Conservation (phyloP, 306 rosid species). For the Prinsepia uniflora region DNA sequence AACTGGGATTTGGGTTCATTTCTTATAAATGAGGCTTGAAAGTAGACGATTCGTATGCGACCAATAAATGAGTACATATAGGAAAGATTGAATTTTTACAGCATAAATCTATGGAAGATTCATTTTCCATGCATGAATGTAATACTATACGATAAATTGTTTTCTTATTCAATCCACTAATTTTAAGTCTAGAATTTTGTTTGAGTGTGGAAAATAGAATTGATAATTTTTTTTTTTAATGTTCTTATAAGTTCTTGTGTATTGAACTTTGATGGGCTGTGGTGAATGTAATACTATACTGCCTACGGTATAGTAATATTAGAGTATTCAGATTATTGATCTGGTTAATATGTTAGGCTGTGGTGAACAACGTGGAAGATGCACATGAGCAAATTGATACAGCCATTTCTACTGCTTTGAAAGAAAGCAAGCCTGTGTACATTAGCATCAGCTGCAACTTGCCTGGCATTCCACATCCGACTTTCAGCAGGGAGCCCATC, state of each 20-base stretch:
- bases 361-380: conserved; percentile 43
- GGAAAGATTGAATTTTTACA: too few species aligned
- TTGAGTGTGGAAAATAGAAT: not conserved
- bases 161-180: not conserved
- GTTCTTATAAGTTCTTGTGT: not conserved
- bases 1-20: not conserved
- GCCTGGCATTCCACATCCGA: conserved; percentile 38
- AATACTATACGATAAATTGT: not conserved
- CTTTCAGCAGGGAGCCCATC: conserved; percentile 41
- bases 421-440: conserved; percentile 47
- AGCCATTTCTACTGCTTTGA: conserved; percentile 42
- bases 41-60: too few species aligned
- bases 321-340: not conserved
- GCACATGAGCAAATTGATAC: conserved; percentile 40
- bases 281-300: too few species aligned
- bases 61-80: too few species aligned
- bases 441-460: conserved; percentile 45
- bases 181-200: too few species aligned
- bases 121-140: too few species aligned
- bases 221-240: not conserved
- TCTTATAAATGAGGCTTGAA: too few species aligned
- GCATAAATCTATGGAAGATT: too few species aligned
- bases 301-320: too few species aligned
- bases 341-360: conserved; percentile 33
- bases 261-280: too few species aligned